Evolutionary conservation across 2,329 filamentous ascomycete genomes (phyloP).

Genomic region (Colletotrichum liaoningense): DNA sequence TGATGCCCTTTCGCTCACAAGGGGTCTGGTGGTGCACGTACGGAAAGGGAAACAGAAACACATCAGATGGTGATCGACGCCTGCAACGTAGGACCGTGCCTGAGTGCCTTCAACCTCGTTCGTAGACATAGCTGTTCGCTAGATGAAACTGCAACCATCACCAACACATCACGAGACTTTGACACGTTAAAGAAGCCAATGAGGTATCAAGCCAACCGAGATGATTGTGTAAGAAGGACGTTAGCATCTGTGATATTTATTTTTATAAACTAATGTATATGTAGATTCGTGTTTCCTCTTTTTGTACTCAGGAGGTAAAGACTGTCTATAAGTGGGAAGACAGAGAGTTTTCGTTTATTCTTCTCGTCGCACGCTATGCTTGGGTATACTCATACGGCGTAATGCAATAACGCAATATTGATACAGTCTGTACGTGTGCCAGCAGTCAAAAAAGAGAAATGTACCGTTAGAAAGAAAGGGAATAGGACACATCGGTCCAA

Average conservation of each 20-base stretch:
- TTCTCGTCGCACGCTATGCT: conserved; percentile 29
- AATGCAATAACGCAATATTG: conserved; percentile 18
- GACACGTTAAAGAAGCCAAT: neutral
- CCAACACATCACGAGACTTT: neutral
- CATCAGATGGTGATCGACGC: conserved; percentile 18
- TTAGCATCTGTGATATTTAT: neutral
- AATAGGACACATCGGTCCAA: conserved; percentile 53
- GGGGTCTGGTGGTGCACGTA: neutral
- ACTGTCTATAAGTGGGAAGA: conserved; percentile 16
- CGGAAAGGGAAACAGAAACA: neutral
- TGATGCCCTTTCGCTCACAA: neutral
- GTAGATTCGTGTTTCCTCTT: neutral
- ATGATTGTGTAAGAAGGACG: neutral
- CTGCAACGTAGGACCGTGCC: conserved; percentile 25
- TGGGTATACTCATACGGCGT: conserved; percentile 17
- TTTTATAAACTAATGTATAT: conserved; percentile 9
- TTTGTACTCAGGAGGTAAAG: conserved; percentile 7
- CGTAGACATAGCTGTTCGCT: neutral
- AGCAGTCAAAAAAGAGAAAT: neutral
- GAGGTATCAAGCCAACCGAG: conserved; percentile 1
- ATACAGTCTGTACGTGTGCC: conserved; percentile 14
- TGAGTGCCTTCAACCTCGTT: neutral
- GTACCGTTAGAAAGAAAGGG: conserved; percentile 6
- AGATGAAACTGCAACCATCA: conserved; percentile 2
- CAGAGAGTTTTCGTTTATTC: neutral